Conservation (phyloP, 441 rosid genomes). For the Raphanus hybrid region DNA sequence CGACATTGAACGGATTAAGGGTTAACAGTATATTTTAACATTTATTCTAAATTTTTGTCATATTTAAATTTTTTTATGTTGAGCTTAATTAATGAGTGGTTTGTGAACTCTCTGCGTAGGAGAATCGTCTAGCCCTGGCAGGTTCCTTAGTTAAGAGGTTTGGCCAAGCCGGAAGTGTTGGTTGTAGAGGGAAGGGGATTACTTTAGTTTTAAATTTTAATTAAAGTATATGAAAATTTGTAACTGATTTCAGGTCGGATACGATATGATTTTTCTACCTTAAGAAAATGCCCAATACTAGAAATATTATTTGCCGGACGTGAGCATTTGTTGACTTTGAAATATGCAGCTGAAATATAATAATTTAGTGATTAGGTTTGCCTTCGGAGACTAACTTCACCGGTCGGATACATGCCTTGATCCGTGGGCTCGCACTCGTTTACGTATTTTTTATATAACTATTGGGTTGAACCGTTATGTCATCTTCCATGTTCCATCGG, state of each 20-base stretch:
- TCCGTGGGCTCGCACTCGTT: not conserved
- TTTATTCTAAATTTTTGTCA: not conserved
- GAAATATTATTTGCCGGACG: not conserved
- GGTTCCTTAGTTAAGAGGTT: no score
- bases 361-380: not conserved
- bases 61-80: not conserved
- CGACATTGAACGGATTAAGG: not conserved
- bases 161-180: no score
- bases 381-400: not conserved
- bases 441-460: not conserved
- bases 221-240: not conserved
- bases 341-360: slow-evolving; percentile 5
- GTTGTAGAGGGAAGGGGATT: no score
- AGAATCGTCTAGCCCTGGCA: no score
- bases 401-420: not conserved
- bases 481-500: not conserved
- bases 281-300: not conserved
- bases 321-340: slow-evolving; percentile 26
- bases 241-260: not conserved
- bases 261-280: not conserved
- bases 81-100: not conserved
- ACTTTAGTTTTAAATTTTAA: not conserved
- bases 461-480: not conserved
- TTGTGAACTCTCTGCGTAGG: no score
- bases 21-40: not conserved